These are phyloP conservation scores for Agrocybe praecox DNA, from an alignment of 768 basidiomycete genomes.

Conservation along the genomic window DNA sequence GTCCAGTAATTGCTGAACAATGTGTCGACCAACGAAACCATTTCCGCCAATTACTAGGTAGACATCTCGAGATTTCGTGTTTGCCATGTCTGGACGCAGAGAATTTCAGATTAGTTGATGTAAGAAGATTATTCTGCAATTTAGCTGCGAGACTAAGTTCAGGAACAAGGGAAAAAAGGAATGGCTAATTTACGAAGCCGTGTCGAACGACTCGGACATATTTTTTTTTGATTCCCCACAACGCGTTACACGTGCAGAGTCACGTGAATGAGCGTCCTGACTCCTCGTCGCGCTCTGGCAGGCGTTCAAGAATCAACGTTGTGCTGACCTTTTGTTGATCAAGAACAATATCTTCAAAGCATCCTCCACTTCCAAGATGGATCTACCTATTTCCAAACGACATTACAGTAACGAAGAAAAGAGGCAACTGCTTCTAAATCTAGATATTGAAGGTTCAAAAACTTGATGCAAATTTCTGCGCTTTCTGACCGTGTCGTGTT, in stretches of 20 bases:
- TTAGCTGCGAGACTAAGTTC: neutral
- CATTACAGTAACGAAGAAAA: conserved; percentile 69
- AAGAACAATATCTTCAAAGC: neutral
- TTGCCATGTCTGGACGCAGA: conserved; percentile 19
- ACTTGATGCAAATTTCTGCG: neutral
- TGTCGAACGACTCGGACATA: conserved; percentile 27
- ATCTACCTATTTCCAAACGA: conserved; percentile 29
- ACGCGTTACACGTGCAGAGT: conserved; percentile 44
- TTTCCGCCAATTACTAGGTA: conserved; percentile 95
- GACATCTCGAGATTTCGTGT: conserved; percentile 51
- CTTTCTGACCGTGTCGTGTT: conserved; percentile 8
- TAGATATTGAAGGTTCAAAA: conserved; percentile 74
- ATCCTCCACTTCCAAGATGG: conserved; percentile 25
- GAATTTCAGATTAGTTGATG: neutral
- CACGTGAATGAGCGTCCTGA: conserved; percentile 10
- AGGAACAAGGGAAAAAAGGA: neutral
- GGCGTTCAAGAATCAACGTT: too few species aligned
- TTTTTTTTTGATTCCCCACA: conserved; percentile 12
- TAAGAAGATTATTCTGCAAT: neutral
- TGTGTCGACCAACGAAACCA: conserved; percentile 89
- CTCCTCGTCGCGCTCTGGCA: conserved; percentile 18
- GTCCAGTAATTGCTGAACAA: conserved; percentile 82
- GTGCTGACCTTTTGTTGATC: conserved; percentile 21
- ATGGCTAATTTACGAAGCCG: neutral
- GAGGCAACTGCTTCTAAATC: conserved; percentile 70